Percentiles rank a stretch among this genome's conserved stretches.
Conservation (phyloP, 257 asterid genomes). For the Voacanga thouarsii region DNA sequence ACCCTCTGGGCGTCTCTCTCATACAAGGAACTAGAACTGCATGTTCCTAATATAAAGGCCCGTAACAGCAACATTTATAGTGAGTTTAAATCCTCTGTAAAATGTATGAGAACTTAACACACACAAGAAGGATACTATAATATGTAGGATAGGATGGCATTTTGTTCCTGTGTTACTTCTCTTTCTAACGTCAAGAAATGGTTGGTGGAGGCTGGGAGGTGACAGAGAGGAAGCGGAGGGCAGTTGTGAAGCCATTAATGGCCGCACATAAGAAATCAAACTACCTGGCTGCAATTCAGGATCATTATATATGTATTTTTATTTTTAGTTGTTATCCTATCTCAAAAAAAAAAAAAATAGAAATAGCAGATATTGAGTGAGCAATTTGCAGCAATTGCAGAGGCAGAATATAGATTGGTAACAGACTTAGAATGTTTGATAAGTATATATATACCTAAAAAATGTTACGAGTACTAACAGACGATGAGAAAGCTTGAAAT, state of each 20-base stretch:
- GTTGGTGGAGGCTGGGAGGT: neutral
- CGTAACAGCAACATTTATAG: neutral
- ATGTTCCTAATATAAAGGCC: too few species aligned
- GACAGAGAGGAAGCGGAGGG: neutral
- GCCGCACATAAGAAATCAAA: neutral
- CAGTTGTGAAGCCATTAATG: constrained; percentile 10
- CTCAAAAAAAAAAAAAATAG: too few species aligned
- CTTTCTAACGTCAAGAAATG: neutral
- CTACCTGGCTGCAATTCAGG: neutral
- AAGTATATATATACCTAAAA: too few species aligned
- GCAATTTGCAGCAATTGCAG: too few species aligned
- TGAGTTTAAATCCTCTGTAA: neutral
- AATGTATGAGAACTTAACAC: neutral
- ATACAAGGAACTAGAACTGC: neutral
- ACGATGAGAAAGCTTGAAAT: too few species aligned
- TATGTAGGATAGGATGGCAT: too few species aligned
- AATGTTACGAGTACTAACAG: too few species aligned
- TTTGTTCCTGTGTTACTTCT: neutral
- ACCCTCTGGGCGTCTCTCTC: neutral
- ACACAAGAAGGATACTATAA: neutral
- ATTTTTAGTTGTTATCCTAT: too few species aligned
- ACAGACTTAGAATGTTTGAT: too few species aligned
- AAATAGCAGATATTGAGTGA: too few species aligned
- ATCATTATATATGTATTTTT: too few species aligned
- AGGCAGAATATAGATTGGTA: too few species aligned